These are phyloP conservation scores for Clavariopsis aquatica DNA, from an alignment of 495 filamentous ascomycete genomes.

Conservation along the genomic window DNA sequence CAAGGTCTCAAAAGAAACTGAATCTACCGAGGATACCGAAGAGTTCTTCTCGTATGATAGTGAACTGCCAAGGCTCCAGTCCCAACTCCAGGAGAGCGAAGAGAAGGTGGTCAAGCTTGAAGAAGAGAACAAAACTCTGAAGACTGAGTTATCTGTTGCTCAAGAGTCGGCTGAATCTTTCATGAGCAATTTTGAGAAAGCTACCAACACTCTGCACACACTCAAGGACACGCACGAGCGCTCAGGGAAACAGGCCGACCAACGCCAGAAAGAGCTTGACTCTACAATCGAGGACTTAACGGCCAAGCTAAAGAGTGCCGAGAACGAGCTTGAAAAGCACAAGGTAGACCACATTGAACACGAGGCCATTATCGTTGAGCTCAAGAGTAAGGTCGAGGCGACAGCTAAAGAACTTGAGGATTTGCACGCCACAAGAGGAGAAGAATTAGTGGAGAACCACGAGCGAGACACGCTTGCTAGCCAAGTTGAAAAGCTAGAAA, in stretches of 20 bases:
- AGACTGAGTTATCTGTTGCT: slow-evolving; percentile 42
- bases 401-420: slow-evolving; percentile 35
- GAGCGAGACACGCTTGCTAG: slow-evolving; percentile 28
- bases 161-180: slow-evolving; percentile 44
- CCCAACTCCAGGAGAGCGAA: slow-evolving; percentile 40
- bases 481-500: slow-evolving; percentile 33
- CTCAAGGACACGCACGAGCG: slow-evolving; percentile 38
- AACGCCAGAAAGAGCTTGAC: slow-evolving; percentile 32
- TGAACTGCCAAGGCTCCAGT: slow-evolving; percentile 66
- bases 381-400: slow-evolving; percentile 41
- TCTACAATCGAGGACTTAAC: slow-evolving; percentile 39
- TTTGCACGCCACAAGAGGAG: slow-evolving; percentile 33
- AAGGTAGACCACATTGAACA: slow-evolving; percentile 15
- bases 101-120: slow-evolving; percentile 40
- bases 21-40: slow-evolving; percentile 55
- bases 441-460: slow-evolving; percentile 33
- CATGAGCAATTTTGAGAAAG: slow-evolving; percentile 40
- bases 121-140: slow-evolving; percentile 39
- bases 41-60: slow-evolving; percentile 89
- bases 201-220: slow-evolving; percentile 38
- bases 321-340: slow-evolving; percentile 58
- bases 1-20: slow-evolving; percentile 27
- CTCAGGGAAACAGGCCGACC: slow-evolving; percentile 23
- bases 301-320: slow-evolving; percentile 59
- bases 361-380: slow-evolving; percentile 29